phyloP scores from a whole-genome alignment of 129 eudicot genomes.

The Tagetes patula region DNA sequence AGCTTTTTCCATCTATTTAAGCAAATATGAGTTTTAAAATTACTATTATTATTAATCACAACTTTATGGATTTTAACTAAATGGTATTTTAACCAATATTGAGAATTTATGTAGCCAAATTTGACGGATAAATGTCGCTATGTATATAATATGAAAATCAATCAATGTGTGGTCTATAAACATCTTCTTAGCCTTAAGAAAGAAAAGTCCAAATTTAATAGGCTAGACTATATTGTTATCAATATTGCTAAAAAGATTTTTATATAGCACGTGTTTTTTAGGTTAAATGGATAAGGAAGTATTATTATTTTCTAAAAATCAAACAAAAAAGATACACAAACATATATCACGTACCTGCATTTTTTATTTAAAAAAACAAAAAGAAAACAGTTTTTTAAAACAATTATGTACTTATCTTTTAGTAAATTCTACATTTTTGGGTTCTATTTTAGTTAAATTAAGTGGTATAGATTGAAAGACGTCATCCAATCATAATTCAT shows the following conservation, averaged over 20 bases:
- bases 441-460: not conserved
- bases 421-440: too few species aligned
- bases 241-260: not conserved
- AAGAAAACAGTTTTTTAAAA: too few species aligned
- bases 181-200: constrained; percentile 15
- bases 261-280: not conserved
- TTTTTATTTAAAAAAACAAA: too few species aligned
- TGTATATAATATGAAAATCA: not conserved
- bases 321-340: too few species aligned
- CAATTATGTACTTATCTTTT: too few species aligned
- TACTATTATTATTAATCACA: too few species aligned
- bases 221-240: not conserved
- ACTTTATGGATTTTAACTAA: too few species aligned
- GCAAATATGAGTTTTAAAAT: not conserved
- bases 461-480: not conserved
- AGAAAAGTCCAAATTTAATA: constrained; percentile 14
- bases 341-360: too few species aligned
- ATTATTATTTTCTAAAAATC: not conserved
- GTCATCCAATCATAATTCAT: constrained; percentile 21
- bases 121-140: constrained; percentile 28
- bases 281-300: not conserved
- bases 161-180: constrained; percentile 13
- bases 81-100: not conserved
- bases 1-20: not conserved
- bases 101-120: constrained; percentile 2